phyloP scores from a whole-genome alignment of 2,329 filamentous ascomycete genomes.

The Xylaria polymorpha region DNA sequence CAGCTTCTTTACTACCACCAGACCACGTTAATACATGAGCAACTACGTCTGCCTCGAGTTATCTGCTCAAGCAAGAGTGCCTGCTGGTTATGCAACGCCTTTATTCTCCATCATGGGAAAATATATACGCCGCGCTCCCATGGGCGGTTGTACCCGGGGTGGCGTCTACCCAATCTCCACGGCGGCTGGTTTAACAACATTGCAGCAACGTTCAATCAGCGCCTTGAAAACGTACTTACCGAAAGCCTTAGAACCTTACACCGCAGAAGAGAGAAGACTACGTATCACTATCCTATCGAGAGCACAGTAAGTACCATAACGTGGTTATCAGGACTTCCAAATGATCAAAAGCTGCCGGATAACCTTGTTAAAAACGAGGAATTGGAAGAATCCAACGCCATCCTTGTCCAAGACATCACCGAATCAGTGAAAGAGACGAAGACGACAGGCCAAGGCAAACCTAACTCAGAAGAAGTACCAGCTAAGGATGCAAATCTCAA shows the following conservation, averaged over 20 bases:
- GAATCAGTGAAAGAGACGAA: not conserved
- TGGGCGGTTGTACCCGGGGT: slow-evolving; percentile 58
- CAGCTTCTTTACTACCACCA: slow-evolving; percentile 61
- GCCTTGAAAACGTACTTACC: slow-evolving; percentile 20
- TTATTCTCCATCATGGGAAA: slow-evolving; percentile 56
- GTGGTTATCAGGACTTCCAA: not conserved
- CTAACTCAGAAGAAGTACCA: not conserved
- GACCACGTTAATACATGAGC: slow-evolving; percentile 36
- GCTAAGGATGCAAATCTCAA: not conserved
- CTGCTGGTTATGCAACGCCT: slow-evolving; percentile 63
- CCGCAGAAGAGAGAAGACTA: slow-evolving; percentile 6
- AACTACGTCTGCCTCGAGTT: slow-evolving; percentile 52
- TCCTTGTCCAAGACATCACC: not conserved
- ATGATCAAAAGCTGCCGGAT: not conserved
- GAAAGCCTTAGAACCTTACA: slow-evolving; percentile 35
- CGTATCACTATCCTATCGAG: slow-evolving; percentile 36
- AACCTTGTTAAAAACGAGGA: not conserved
- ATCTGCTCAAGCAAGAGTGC: slow-evolving; percentile 63
- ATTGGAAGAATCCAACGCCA: not conserved
- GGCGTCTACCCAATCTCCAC: slow-evolving; percentile 54
- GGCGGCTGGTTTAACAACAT: slow-evolving; percentile 15
- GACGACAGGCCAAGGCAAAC: not conserved
- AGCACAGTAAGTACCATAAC: slow-evolving; percentile 33
- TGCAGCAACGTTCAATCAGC: slow-evolving; percentile 30
- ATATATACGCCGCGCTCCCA: slow-evolving; percentile 57